phyloP scores from a whole-genome alignment of 2,329 filamentous ascomycete genomes.

The Colletotrichum eleusines region DNA sequence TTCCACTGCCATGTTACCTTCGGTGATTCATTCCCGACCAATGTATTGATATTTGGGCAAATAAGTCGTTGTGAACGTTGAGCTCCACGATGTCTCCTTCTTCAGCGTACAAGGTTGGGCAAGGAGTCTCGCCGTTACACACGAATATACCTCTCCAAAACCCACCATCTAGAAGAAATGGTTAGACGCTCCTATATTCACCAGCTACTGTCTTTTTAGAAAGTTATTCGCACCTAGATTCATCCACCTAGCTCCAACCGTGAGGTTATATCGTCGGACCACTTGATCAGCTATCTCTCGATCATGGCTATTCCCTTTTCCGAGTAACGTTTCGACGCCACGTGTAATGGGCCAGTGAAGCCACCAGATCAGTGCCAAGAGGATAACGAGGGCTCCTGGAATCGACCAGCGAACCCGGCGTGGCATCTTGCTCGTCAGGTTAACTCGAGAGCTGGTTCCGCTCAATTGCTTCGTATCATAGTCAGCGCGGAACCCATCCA shows the following conservation, averaged over 20 bases:
- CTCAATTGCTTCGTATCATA: background rate
- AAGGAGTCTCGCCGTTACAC: conserved; percentile 26
- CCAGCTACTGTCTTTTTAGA: rapidly evolving
- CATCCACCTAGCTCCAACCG: conserved; percentile 22
- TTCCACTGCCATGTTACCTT: background rate
- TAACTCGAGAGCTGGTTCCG: no score
- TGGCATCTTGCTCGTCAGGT: background rate
- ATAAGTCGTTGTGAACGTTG: conserved; percentile 28
- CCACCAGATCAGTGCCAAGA: background rate
- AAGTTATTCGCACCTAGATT: conserved; percentile 14
- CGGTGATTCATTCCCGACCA: conserved; percentile 32
- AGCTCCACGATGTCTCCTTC: conserved; percentile 27
- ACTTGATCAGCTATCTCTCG: background rate
- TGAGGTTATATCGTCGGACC: conserved; percentile 15
- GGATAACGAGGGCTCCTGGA: background rate
- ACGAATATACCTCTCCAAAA: conserved; percentile 28
- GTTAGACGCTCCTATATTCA: background rate
- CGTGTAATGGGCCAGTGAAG: background rate
- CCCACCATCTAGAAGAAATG: conserved; percentile 1
- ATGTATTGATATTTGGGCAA: conserved; percentile 19
- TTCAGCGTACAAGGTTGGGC: conserved; percentile 17
- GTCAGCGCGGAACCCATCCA: background rate
- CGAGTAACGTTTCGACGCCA: background rate
- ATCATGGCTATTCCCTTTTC: background rate
- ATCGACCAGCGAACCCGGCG: background rate